Evolutionary conservation across 805 yeast genomes (phyloP), one percentile per base, ranked within the genome.

Genomic region (Kodamaea sagamina): DNA sequence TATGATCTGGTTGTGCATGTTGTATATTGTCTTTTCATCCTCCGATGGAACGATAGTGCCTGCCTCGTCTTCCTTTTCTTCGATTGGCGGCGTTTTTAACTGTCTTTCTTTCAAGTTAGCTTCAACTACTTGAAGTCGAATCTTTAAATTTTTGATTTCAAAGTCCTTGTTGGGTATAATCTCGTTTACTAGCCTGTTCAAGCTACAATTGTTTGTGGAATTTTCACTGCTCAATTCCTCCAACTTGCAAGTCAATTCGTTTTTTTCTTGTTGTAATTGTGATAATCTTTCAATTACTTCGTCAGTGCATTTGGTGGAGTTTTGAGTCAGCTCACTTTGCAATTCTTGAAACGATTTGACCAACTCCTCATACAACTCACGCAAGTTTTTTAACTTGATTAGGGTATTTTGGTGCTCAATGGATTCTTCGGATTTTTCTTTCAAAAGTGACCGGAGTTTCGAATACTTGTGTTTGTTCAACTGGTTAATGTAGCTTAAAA

Each of bases 401-500:
- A 25, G 32, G 10, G 39, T 27, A 10, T 28, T 41, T 15, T 41
- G 35, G 17, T 21, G 29, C 32, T 28, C 32, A 7, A 9, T 28
- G 8, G 15, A 6, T 12, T 8, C 26, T 6, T 9, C 24, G 22
- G 11, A 27, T 15, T 29, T 42, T 15, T 28, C 32, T 9, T 28
- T 28, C 9, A 15, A 12, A n/a, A 12, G 11, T 15, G 13, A 13
- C 4, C 32, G 32, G 15, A 53, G 36, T 26, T 49, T 45, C 6
- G 58, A 43, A 39, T 57, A 58, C 15, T 42, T 43, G 25, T 44
- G 64, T 49, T 74, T 72, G 42, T 67, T 68, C 46, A 78, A 65
- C 39, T 74, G 67, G 38, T 75, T 77, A 51, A 79, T 54, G 57
- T 77, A 81, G 38, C 72, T 69, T 3, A 78, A 67, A 51, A 84